Percentiles rank a stretch among this genome's conserved stretches.
phyloP scores from a whole-genome alignment of 2,329 filamentous ascomycete genomes.

The Sporothrix protearum region DNA sequence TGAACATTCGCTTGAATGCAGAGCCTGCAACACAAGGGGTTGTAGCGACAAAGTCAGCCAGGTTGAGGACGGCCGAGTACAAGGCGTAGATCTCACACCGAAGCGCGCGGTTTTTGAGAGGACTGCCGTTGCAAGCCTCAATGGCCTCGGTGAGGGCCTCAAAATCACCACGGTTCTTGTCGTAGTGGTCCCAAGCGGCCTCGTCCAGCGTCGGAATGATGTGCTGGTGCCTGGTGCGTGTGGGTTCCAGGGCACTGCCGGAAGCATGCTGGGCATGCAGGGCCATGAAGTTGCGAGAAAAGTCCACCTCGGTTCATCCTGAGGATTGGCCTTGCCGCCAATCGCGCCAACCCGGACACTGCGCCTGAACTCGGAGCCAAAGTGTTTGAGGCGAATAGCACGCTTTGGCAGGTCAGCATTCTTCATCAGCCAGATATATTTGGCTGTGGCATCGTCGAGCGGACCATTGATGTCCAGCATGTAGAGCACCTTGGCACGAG shows the following conservation, averaged over 20 bases:
- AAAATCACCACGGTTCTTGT: constrained; percentile 36
- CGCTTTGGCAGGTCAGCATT: constrained; percentile 36
- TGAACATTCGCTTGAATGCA: constrained; percentile 53
- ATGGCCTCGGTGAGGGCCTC: constrained; percentile 39
- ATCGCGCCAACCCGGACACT: constrained; percentile 16
- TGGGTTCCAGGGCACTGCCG: constrained; percentile 28
- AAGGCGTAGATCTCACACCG: constrained; percentile 34
- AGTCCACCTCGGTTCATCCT: constrained; percentile 26
- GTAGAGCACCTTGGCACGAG: constrained; percentile 40
- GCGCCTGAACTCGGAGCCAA: constrained; percentile 27
- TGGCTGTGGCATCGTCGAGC: constrained; percentile 44
- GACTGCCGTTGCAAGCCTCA: constrained; percentile 31
- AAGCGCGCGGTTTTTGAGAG: constrained; percentile 31
- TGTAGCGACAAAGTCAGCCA: constrained; percentile 45
- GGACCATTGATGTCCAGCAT: constrained; percentile 49
- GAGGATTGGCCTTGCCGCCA: too few relatives aligned
- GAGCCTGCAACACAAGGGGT: constrained; percentile 45
- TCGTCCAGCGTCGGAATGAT: constrained; percentile 43
- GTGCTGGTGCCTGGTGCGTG: constrained; percentile 16
- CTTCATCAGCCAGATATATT: constrained; percentile 40
- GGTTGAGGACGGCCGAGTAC: constrained; percentile 40
- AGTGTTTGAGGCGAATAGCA: constrained; percentile 27
- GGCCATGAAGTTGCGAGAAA: constrained; percentile 36
- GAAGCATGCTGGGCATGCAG: constrained; percentile 32
- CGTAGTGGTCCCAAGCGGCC: constrained; percentile 42